Base-by-base conservation (phyloP, 164 flowering plant species). In the Piper betle region DNA sequence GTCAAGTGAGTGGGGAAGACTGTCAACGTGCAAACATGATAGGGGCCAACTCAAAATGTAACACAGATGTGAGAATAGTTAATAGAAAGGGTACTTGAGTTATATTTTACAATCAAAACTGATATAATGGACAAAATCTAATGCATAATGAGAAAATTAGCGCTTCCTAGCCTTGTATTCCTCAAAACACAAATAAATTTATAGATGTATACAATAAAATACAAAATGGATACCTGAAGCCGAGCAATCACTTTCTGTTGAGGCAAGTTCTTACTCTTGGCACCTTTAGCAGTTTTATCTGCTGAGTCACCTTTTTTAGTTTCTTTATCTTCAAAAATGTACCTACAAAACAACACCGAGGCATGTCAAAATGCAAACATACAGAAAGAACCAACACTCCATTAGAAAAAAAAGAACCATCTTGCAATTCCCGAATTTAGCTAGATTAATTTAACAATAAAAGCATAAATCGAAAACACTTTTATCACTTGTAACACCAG, bases 261-360 rank as follows among this genome's bases (percentile, higher is more conserved):
- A 57, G 78, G 3, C 39, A 50, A 53, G 0, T 59, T 71, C 46
- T 73, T 79, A 15, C 53, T 79, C 62, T 84, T 72, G n/a, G 53
- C 62, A 41, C 67, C 78, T 65, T 79, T 78, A 25, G 50, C 59
- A 46, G 73, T 77, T 66, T 67, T 67, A 3, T 17, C 59, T 60
- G 82, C 77, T 55, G 79, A 55, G 15, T 77, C 79, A 17, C 53
- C 41, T 33, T 67, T 58, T 62, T 92, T 86, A 55, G 15, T 72
- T 73, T 92, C 94, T 72, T 87, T 92, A 53, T 62, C 63, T 64
- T 84, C 97, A 75, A 93, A 89, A 41, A 87, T 84, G 57, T 93
- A 93, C 69, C 93, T 87, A 15, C 50, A 43, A 15, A 43, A 15
- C 8, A 43, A 10, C 50, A 43, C 8, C 50, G 50, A 8, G 50